Evolutionary conservation across 164 flowering plant species (phyloP).

Genomic region (Chimonanthus salicifolius): DNA sequence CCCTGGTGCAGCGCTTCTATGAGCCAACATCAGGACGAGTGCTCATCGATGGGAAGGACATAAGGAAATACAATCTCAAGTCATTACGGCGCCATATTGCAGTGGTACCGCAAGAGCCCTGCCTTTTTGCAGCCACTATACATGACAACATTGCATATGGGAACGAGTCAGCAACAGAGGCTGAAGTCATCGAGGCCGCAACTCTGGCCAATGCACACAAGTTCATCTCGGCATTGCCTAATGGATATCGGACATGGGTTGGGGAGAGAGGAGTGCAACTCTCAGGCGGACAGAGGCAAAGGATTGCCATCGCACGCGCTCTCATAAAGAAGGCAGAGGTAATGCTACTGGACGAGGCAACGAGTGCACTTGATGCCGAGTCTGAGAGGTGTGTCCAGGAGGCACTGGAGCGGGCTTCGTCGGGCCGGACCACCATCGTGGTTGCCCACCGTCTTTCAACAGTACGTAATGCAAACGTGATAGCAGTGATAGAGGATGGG

Average conservation of each 20-base stretch:
- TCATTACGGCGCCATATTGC: slow-evolving; percentile 73
- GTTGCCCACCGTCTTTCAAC: slow-evolving; percentile 94
- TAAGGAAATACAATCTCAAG: slow-evolving; percentile 78
- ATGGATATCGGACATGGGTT: slow-evolving; percentile 81
- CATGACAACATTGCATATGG: slow-evolving; percentile 93
- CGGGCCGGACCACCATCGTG: slow-evolving; percentile 75
- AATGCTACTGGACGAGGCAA: slow-evolving; percentile 92
- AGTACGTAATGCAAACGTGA: slow-evolving; percentile 73
- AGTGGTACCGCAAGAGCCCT: slow-evolving; percentile 87
- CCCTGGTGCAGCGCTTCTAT: slow-evolving; percentile 77
- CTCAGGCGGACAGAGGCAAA: slow-evolving; percentile 96
- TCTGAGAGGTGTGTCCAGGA: slow-evolving; percentile 86
- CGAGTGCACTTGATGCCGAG: slow-evolving; percentile 94
- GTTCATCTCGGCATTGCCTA: slow-evolving; percentile 80
- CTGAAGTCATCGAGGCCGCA: slow-evolving; percentile 88
- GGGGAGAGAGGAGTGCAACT: slow-evolving; percentile 91
- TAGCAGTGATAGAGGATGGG: slow-evolving; percentile 93
- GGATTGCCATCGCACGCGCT: slow-evolving; percentile 92
- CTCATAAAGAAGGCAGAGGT: slow-evolving; percentile 64
- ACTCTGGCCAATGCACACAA: slow-evolving; percentile 79
- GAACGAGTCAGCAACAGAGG: slow-evolving; percentile 63
- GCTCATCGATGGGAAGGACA: slow-evolving; percentile 83
- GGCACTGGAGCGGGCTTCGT: slow-evolving; percentile 67
- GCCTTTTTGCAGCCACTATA: slow-evolving; percentile 76
- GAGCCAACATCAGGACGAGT: slow-evolving; percentile 89